These are phyloP conservation scores for Ploettnerulaceae sp. DNA, from an alignment of 2,329 filamentous ascomycete species.

Conservation along the genomic window DNA sequence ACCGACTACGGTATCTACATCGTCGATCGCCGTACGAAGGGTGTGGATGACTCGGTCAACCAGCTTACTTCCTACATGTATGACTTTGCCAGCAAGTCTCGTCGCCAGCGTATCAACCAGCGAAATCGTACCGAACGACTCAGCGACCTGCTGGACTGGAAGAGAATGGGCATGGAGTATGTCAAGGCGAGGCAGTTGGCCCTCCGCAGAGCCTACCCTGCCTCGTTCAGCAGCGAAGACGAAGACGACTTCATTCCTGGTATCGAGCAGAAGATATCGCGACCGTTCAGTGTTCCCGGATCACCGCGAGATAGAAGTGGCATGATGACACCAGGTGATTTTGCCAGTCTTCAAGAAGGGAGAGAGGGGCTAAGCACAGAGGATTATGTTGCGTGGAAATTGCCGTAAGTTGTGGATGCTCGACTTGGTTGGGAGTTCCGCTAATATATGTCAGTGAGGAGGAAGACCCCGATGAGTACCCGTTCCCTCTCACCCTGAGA, in stretches of 20 bases:
- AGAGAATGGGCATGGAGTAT: constrained; percentile 99
- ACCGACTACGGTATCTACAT: constrained; percentile 99
- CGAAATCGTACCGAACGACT: constrained; percentile 92
- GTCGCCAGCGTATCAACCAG: constrained; percentile 96
- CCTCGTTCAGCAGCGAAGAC: constrained; percentile 73
- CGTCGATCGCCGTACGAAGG: constrained; percentile 91
- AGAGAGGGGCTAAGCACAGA: constrained; percentile 90
- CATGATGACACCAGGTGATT: constrained; percentile 99
- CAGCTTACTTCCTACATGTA: constrained; percentile 90
- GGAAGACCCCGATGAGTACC: constrained; percentile 79
- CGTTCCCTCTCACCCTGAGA: constrained; percentile 63
- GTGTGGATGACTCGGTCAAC: constrained; percentile 95
- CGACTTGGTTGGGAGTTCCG: not conserved
- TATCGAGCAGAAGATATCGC: constrained; percentile 89
- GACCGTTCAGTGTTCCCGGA: constrained; percentile 89
- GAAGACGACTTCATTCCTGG: constrained; percentile 89
- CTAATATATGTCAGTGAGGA: constrained; percentile 61
- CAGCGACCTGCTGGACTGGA: constrained; percentile 96
- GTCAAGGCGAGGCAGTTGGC: constrained; percentile 95
- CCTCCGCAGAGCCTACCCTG: constrained; percentile 83
- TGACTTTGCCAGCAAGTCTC: constrained; percentile 89
- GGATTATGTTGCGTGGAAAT: constrained; percentile 96
- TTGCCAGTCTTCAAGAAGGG: constrained; percentile 92
- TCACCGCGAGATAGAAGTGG: constrained; percentile 85
- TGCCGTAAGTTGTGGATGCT: constrained; percentile 67